A percentile compares a stretch with the other conserved stretches of the same genome.
phyloP scores from a whole-genome alignment of 2,329 filamentous ascomycete species.

The Dothideomycetes sp. region DNA sequence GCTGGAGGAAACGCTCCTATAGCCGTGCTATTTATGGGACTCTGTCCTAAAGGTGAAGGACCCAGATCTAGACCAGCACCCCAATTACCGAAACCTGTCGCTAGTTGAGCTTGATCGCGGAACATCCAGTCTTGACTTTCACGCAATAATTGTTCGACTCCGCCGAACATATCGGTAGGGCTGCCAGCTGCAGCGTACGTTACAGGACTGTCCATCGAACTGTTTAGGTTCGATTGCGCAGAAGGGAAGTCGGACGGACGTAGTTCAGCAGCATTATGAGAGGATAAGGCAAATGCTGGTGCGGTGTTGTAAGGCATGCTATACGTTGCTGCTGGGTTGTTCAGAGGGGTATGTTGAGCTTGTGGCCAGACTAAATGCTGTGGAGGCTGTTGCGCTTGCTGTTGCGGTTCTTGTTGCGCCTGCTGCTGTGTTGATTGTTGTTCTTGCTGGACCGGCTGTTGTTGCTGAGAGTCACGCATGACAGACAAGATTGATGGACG shows the following conservation, averaged over 20 bases:
- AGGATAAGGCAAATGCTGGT: constrained; percentile 1
- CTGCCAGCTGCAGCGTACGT: constrained; percentile 25
- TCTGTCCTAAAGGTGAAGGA: constrained; percentile 1
- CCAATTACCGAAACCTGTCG: constrained; percentile 56
- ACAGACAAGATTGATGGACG: constrained; percentile 4
- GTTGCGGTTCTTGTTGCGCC: constrained; percentile 14
- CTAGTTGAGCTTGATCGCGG: constrained; percentile 52
- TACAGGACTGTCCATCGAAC: constrained; percentile 18
- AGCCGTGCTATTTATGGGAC: not conserved
- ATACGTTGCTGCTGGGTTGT: constrained; percentile 5
- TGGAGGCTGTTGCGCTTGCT: constrained; percentile 17
- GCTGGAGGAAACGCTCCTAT: not conserved
- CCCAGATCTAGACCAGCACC: constrained; percentile 14
- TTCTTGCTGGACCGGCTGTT: constrained; percentile 1
- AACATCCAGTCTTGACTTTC: constrained; percentile 52
- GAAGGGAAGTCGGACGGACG: constrained; percentile 5
- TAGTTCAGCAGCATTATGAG: constrained; percentile 8
- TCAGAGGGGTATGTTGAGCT: constrained; percentile 1
- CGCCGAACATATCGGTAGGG: constrained; percentile 48
- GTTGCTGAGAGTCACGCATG: constrained; percentile 3
- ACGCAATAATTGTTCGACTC: constrained; percentile 50
- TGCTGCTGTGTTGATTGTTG: constrained; percentile 12
- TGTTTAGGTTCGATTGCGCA: constrained; percentile 15
- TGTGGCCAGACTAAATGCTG: constrained; percentile 8
- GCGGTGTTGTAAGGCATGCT: constrained; percentile 1